Evolutionary conservation across 768 basidiomycete genomes (phyloP), one percentile per base, ranked within the genome.

Genomic region (Panaeolus papilionaceus): DNA sequence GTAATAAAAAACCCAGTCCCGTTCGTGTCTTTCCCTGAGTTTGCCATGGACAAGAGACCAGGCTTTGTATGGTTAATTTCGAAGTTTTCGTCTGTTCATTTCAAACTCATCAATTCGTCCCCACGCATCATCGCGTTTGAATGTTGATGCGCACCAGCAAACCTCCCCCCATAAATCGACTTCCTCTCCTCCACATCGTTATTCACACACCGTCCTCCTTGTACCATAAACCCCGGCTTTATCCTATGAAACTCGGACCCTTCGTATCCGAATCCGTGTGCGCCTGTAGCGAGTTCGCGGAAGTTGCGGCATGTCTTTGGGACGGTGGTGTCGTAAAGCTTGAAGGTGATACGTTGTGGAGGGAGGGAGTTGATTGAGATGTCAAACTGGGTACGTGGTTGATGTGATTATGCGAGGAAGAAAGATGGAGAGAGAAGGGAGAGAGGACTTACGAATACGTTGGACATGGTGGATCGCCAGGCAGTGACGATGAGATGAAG

Each of bases 1-100:
- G 92, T 94, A 82, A 96, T 89, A 85, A 97, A 96, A 87, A 96
- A 96, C 78, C 86, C 88, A 20, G 88, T 92, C 14, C 92, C 94
- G 75, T 96, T 96, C 71, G 95, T 96, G 82, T 94, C 89, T 75
- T 79, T 80, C 38, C 90, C 91, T 5, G 90, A 86, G 74, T 96
- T 95, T 26, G 94, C 94, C 90, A 92, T 92, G 64, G 90, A 91
- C 45, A 93, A 82, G 61, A 91, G 75, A 63, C 88, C 88, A 26
- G 83, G 85, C 74, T 89, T 91, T 67, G 79, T 84, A 84, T 98
- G 96, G 79, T 88, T 90, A 68, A 89, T 75, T 70, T 82, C 72
- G 79, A 94, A 93, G 85, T 96, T 96, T 82, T 97, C 96, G 73
- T 97, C 96, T 87, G 33, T 23, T 23, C 23, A 23, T 23, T n/a